Evolutionary conservation across 768 basidiomycete genomes (phyloP).

Genomic region (Boletus tylopilopsis): DNA sequence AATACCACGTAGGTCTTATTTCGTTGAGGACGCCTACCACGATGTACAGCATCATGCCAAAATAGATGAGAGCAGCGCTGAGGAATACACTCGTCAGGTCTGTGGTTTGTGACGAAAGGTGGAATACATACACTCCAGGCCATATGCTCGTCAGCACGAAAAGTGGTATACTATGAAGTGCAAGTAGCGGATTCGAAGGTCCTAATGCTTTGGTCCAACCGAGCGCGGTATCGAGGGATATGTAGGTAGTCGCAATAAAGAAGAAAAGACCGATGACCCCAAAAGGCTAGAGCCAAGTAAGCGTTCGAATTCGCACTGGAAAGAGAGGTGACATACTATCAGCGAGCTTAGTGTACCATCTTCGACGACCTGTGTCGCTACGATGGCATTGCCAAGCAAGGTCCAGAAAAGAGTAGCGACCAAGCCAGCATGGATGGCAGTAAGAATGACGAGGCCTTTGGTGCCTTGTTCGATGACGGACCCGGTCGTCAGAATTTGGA

Average conservation of each 20-base stretch:
- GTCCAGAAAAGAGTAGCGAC: slow-evolving; percentile 79
- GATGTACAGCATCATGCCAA: slow-evolving; percentile 76
- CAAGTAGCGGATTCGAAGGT: slow-evolving; percentile 50
- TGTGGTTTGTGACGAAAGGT: background rate
- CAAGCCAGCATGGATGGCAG: slow-evolving; percentile 76
- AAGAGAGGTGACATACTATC: slow-evolving; percentile 43
- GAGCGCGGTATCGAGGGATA: slow-evolving; percentile 78
- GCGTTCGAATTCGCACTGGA: background rate
- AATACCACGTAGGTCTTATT: slow-evolving; percentile 74
- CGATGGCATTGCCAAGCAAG: slow-evolving; percentile 69
- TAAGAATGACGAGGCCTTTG: slow-evolving; percentile 61
- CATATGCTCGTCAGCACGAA: slow-evolving; percentile 81
- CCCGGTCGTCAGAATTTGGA: slow-evolving; percentile 81
- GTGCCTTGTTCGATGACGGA: slow-evolving; percentile 77
- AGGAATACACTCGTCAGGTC: slow-evolving; percentile 1
- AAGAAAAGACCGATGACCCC: slow-evolving; percentile 51
- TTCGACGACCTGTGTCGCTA: slow-evolving; percentile 89
- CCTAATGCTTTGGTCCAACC: slow-evolving; percentile 60
- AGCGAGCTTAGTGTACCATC: slow-evolving; percentile 77
- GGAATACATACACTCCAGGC: slow-evolving; percentile 62
- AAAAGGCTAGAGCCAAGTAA: slow-evolving; percentile 50
- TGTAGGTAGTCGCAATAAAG: slow-evolving; percentile 74
- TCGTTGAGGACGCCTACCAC: slow-evolving; percentile 76
- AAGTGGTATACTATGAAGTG: slow-evolving; percentile 64
- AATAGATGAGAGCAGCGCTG: slow-evolving; percentile 67